Evolutionary conservation across 2,329 filamentous ascomycete species (phyloP).

Genomic region (Colletotrichum coccodes): DNA sequence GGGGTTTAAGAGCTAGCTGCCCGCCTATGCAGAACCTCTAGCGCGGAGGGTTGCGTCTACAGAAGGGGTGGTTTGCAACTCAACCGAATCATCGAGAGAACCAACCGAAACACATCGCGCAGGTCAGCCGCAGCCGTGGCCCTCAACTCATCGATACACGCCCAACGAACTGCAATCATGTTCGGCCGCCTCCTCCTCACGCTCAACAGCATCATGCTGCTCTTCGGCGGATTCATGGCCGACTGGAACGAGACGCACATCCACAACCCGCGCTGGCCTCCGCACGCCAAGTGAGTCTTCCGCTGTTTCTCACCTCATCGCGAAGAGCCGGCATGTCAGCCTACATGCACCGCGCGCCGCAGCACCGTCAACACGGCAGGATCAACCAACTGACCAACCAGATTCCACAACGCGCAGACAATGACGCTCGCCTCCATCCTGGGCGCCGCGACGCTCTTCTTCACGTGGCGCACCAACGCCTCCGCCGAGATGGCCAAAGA

Average conservation of each 20-base stretch:
- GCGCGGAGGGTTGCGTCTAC: not conserved
- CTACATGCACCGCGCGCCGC: not conserved
- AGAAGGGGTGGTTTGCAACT: not conserved
- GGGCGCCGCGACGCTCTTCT: conserved; percentile 50
- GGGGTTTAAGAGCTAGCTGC: conserved; percentile 1
- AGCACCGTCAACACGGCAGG: not conserved
- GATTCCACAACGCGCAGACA: conserved; percentile 55
- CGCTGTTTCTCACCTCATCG: not conserved
- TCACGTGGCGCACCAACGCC: conserved; percentile 45
- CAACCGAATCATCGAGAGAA: not conserved
- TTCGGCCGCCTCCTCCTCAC: conserved; percentile 53
- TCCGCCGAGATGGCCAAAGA: conserved; percentile 40
- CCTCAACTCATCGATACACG: not conserved
- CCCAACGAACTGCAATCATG: conserved; percentile 30
- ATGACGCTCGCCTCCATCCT: conserved; percentile 52
- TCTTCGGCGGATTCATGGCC: conserved; percentile 49
- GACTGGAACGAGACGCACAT: conserved; percentile 54
- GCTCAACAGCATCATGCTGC: conserved; percentile 47
- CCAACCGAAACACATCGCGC: not conserved
- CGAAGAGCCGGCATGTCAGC: not conserved
- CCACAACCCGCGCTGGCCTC: conserved; percentile 55
- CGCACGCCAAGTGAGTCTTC: conserved; percentile 52
- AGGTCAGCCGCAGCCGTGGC: not conserved
- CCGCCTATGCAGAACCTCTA: not conserved
- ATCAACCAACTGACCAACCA: conserved; percentile 20